A percentile compares a stretch with the other conserved stretches of the same genome.
Conservation (phyloP, 805 yeast species). For the Millerago galiae region DNA sequence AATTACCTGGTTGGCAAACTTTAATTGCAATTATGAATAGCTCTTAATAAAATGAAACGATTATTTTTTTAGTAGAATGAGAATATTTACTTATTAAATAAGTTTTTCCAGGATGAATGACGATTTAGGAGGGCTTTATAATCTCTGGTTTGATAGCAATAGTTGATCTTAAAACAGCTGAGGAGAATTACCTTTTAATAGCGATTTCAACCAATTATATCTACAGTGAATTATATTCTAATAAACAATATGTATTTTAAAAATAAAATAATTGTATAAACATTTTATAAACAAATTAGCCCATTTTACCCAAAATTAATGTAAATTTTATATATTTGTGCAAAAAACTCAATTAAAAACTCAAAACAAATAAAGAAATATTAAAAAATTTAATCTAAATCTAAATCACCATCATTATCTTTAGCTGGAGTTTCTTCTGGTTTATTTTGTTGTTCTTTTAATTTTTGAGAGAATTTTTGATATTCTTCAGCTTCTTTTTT, state of each 20-base stretch:
- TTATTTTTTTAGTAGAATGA: too few species aligned
- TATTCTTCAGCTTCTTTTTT: constrained; percentile 82
- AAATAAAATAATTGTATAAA: not conserved
- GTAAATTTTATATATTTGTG: not conserved
- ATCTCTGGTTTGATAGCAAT: too few species aligned
- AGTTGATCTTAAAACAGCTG: too few species aligned
- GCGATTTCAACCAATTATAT: not conserved
- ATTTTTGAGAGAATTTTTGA: constrained; percentile 27
- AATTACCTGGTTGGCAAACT: constrained; percentile 78
- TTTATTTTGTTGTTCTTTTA: constrained; percentile 23
- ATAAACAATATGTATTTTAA: not conserved
- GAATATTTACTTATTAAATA: too few species aligned
- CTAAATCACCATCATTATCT: constrained; percentile 36
- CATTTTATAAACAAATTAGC: not conserved
- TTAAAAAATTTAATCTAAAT: constrained; percentile 25
- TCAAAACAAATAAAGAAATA: not conserved
- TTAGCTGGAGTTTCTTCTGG: constrained; percentile 16
- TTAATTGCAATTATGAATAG: constrained; percentile 47
- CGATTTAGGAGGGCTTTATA: too few species aligned
- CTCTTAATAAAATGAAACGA: constrained; percentile 8
- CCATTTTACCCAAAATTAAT: not conserved
- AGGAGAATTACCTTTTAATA: too few species aligned
- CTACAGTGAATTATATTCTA: not conserved
- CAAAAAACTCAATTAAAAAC: not conserved
- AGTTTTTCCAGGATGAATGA: too few species aligned